phyloP scores from a whole-genome alignment of 768 basidiomycete genomes.

The Phanerochaete carnosa region DNA sequence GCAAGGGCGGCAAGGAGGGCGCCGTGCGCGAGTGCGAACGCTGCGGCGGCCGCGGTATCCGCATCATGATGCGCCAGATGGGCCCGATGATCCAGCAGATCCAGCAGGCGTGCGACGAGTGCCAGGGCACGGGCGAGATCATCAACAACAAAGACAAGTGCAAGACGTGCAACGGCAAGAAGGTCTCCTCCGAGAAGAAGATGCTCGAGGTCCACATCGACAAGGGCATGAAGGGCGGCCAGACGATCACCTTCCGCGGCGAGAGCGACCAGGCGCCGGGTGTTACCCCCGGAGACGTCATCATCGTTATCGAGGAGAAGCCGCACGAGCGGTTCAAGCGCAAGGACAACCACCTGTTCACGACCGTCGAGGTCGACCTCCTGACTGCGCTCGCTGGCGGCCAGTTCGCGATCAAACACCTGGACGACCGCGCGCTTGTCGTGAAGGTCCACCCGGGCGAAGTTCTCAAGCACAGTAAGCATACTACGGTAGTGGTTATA shows the following conservation, averaged over 20 bases:
- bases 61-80: constrained; percentile 91
- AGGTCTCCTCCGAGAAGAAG: constrained; percentile 91
- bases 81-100: constrained; percentile 99
- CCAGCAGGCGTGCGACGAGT: constrained; percentile 92
- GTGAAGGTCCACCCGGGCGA: constrained; percentile 87
- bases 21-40: constrained; percentile 75
- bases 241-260: constrained; percentile 83
- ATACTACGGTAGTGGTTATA: not conserved
- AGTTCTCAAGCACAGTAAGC: constrained; percentile 87
- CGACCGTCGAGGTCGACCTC: constrained; percentile 85
- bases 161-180: constrained; percentile 92
- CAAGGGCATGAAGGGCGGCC: constrained; percentile 95
- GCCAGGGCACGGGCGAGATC: constrained; percentile 89
- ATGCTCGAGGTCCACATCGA: constrained; percentile 97
- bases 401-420: constrained; percentile 82
- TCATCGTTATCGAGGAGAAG: constrained; percentile 93
- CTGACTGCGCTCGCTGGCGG: constrained; percentile 93
- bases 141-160: constrained; percentile 94
- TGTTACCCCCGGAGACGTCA: constrained; percentile 88
- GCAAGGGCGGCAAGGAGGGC: constrained; percentile 97
- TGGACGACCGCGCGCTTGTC: constrained; percentile 87
- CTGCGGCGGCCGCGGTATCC: constrained; percentile 90
- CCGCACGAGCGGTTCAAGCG: constrained; percentile 86
- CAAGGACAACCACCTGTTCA: constrained; percentile 83
- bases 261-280: constrained; percentile 93